phyloP scores from a whole-genome alignment of 805 yeast species.

The Kodamaea sagamina region DNA sequence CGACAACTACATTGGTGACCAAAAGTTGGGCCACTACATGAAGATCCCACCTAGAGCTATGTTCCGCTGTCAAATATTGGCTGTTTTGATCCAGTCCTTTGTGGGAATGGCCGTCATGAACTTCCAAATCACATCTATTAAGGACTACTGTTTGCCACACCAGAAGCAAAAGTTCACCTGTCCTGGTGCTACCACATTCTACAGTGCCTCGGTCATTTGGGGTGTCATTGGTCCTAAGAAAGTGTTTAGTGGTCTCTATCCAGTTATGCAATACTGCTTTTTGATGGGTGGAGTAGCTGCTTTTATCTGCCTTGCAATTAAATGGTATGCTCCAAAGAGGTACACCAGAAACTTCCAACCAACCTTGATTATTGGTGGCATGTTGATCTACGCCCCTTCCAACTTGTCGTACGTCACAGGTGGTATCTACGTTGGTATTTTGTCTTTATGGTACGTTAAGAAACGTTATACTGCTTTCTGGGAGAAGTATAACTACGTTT shows the following conservation, averaged over 20 bases:
- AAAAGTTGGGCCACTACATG: constrained; percentile 65
- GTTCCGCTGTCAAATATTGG: constrained; percentile 41
- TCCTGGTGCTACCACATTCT: constrained; percentile 39
- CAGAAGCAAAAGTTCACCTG: constrained; percentile 32
- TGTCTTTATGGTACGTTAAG: constrained; percentile 32
- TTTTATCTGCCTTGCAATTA: constrained; percentile 20
- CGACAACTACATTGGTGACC: constrained; percentile 52
- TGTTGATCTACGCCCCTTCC: constrained; percentile 34
- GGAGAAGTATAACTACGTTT: constrained; percentile 38
- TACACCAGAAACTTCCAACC: constrained; percentile 35
- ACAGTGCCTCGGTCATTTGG: constrained; percentile 62
- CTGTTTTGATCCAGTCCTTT: constrained; percentile 24
- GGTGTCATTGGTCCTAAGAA: constrained; percentile 49
- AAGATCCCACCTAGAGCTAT: constrained; percentile 63
- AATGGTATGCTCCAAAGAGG: constrained; percentile 20
- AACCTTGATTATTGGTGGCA: constrained; percentile 33
- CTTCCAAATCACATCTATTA: constrained; percentile 20
- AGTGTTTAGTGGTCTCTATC: constrained; percentile 35
- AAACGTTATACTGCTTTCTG: constrained; percentile 34
- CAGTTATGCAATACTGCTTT: constrained; percentile 35
- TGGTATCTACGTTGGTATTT: constrained; percentile 29
- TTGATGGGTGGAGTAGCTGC: constrained; percentile 35
- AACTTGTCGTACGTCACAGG: constrained; percentile 33
- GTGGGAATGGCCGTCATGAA: constrained; percentile 25
- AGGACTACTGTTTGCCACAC: constrained; percentile 22